Base-by-base conservation (phyloP, 140 eudicot genomes). In the Bidens hawaiensis region DNA sequence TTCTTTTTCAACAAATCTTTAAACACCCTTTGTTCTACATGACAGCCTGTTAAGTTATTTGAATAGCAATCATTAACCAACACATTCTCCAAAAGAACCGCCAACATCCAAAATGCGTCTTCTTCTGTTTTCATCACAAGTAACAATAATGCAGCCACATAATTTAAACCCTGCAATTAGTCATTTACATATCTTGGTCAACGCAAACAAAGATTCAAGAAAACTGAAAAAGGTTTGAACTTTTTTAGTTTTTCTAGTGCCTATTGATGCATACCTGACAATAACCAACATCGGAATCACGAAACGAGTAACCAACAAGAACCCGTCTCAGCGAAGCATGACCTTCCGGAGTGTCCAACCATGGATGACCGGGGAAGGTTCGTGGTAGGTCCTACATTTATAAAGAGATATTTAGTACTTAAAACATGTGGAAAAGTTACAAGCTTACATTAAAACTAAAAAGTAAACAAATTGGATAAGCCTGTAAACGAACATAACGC, bases 91-190 rank as follows among this genome's bases (percentile, higher is more conserved):
- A 93, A 65, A 43, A 93, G 99, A 58, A 88, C 87, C 27, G 99
- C 96, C 48, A 93, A 77, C 99, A 93, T 93, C 99, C 99, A 93
- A 66, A 93, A 93, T 2, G 95, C 99, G 45, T 93, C 99, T 88
- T 93, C 99, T 74, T 93, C 99, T 10, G 96, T 93, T 79, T 93
- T 88, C 95, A 93, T 85, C 72, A 93, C 99, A 11, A 93, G 95
- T 76, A 93, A 75, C 75, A 93, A 60, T 60, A 93, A 75, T 18
- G 99, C 99, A 33, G 90, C 99, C 22, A 93, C 99, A 77, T 93
- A 93, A 75, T 93, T 93, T 71, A 93, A 75, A 60, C 99, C 99
- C 99, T 88, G 90, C 71, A 75, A 48, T 77, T 70, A 40, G 62
- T n/a, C n/a, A n/a, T n/a, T n/a, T n/a, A n/a, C 28, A n/a, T 67